Conservation (phyloP, 2,329 filamentous ascomycete genomes). For the Laburnicola sp. region DNA sequence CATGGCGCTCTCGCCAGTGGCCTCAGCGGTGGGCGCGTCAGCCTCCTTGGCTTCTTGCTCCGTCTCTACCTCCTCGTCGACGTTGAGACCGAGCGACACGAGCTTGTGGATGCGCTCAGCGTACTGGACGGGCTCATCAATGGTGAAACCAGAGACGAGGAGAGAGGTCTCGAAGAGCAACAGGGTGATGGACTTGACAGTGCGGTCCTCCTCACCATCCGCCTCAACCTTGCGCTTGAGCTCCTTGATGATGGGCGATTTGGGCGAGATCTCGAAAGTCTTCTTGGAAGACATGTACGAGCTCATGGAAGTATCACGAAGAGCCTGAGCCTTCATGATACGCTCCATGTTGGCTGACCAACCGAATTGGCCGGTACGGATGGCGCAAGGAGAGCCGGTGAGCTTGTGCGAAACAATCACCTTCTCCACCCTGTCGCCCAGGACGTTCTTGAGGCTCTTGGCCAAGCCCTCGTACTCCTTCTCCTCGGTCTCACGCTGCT, state of each 20-base stretch:
- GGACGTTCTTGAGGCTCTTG: conserved; percentile 98
- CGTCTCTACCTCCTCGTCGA: conserved; percentile 88
- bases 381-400: conserved; percentile 89
- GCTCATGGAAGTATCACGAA: conserved; percentile 99
- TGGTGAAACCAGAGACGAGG: conserved; percentile 98
- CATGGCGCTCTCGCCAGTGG: conserved; percentile 89
- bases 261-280: conserved; percentile 99
- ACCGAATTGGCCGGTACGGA: conserved; percentile 99
- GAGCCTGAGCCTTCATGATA: conserved; percentile 99
- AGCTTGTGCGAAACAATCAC: conserved; percentile 99
- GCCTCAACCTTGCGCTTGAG: conserved; percentile 98
- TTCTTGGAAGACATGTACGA: conserved; percentile 99
- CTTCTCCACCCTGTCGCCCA: conserved; percentile 99
- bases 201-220: conserved; percentile 97
- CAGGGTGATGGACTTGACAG: conserved; percentile 98
- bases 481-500: conserved; percentile 89
- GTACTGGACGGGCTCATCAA: conserved; percentile 97
- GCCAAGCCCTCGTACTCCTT: conserved; percentile 95
- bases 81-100: conserved; percentile 94
- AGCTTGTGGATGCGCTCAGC: conserved; percentile 99
- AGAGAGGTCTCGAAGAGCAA: conserved; percentile 99
- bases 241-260: conserved; percentile 97
- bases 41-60: conserved; percentile 57
- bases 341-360: conserved; percentile 99
- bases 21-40: conserved; percentile 63